Conservation (phyloP, 2,329 filamentous ascomycete genomes). For the Aspergillus caelatus region DNA sequence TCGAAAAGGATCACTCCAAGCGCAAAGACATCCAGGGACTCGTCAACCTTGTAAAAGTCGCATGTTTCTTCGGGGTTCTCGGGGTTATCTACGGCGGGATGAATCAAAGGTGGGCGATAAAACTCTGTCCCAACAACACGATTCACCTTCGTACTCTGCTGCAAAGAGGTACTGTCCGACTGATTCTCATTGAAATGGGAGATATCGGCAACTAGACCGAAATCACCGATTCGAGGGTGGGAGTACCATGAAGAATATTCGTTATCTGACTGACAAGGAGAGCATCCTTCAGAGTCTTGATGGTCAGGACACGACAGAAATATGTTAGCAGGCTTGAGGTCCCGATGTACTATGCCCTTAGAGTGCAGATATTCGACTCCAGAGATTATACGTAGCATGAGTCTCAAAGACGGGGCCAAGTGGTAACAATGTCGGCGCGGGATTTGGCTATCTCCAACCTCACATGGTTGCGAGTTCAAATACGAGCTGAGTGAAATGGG, state of each 20-base stretch:
- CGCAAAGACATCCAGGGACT: constrained; percentile 64
- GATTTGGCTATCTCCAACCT: constrained; percentile 19
- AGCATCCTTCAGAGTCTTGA: constrained; percentile 51
- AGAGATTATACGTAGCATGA: constrained; percentile 63
- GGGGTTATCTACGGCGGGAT: constrained; percentile 12
- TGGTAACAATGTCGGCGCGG: constrained; percentile 64
- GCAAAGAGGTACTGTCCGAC: constrained; percentile 23
- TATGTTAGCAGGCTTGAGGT: constrained; percentile 70
- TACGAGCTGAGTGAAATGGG: constrained; percentile 65
- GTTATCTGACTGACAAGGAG: constrained; percentile 43
- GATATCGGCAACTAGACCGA: constrained; percentile 65
- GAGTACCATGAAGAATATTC: constrained; percentile 44
- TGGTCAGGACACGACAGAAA: constrained; percentile 59
- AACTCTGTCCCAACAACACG: constrained; percentile 64
- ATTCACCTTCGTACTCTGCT: constrained; percentile 26
- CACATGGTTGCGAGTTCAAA: constrained; percentile 45
- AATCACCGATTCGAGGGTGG: constrained; percentile 68
- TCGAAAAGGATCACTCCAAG: constrained; percentile 67
- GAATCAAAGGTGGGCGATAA: constrained; percentile 56
- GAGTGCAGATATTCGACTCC: constrained; percentile 68
- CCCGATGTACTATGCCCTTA: constrained; percentile 64
- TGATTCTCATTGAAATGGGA: constrained; percentile 41
- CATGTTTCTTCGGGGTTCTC: not conserved
- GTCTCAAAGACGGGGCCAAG: constrained; percentile 56
- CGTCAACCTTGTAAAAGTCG: constrained; percentile 40